Conservation (phyloP, 371 early-diverging fungal genomes). For the Syncephalastrum racemosum region DNA sequence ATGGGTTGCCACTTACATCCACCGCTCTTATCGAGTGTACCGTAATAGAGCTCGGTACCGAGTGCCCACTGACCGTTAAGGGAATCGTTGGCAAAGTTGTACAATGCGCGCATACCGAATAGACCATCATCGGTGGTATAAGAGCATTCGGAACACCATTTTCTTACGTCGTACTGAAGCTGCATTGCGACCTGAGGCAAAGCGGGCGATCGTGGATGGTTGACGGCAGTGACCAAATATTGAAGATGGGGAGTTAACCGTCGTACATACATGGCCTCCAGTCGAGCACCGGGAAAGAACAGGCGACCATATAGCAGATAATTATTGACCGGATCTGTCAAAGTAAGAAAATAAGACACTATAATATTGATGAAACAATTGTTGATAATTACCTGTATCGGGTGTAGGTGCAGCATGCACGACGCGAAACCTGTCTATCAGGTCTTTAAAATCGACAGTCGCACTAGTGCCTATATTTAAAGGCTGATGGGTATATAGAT, state of each 20-base stretch:
- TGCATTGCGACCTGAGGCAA: slow-evolving; percentile 70
- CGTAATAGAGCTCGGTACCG: slow-evolving; percentile 85
- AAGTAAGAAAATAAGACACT: background rate
- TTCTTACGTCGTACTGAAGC: slow-evolving; percentile 68
- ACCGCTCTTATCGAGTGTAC: slow-evolving; percentile 81
- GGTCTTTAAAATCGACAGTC: slow-evolving; percentile 57
- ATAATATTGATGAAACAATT: background rate
- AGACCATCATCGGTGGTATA: slow-evolving; percentile 77
- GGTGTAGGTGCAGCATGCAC: slow-evolving; percentile 21
- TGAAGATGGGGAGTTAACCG: slow-evolving; percentile 62
- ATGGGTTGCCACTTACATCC: slow-evolving; percentile 63
- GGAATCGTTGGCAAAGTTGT: slow-evolving; percentile 64
- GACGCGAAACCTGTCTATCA: slow-evolving; percentile 60
- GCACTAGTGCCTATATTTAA: slow-evolving; percentile 64
- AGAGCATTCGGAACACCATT: slow-evolving; percentile 78
- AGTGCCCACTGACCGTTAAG: slow-evolving; percentile 64
- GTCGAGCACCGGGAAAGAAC: slow-evolving; percentile 73
- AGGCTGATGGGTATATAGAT: slow-evolving; percentile 75
- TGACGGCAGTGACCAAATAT: slow-evolving; percentile 73
- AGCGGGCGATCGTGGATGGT: slow-evolving; percentile 45
- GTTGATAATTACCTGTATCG: no score
- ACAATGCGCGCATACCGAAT: slow-evolving; percentile 75
- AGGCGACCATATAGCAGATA: slow-evolving; percentile 74
- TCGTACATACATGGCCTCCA: slow-evolving; percentile 75
- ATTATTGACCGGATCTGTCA: slow-evolving; percentile 27